Evolutionary conservation across 2,329 filamentous ascomycete species (phyloP).

Genomic region (Metarhizium sp.): DNA sequence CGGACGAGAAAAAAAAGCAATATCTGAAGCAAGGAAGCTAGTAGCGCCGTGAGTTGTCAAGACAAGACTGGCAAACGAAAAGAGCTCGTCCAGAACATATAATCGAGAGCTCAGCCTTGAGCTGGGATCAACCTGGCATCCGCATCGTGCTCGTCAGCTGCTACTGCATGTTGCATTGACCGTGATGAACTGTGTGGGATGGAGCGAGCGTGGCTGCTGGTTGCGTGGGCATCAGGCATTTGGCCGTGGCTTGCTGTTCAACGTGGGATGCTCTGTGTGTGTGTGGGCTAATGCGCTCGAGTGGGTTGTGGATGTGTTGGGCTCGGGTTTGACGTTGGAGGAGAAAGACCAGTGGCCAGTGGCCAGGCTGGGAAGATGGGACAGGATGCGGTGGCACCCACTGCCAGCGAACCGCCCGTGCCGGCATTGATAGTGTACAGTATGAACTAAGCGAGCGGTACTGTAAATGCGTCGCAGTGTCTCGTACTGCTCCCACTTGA

Average conservation of each 20-base stretch:
- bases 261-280: too few relatives aligned
- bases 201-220: not conserved
- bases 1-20: not conserved
- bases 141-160: not conserved
- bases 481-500: too few relatives aligned
- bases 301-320: not conserved
- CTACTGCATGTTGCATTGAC: not conserved
- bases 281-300: not conserved
- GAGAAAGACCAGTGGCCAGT: not conserved
- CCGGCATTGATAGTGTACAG: not conserved
- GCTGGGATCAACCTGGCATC: not conserved
- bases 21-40: not conserved
- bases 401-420: not conserved
- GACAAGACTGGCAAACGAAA: not conserved
- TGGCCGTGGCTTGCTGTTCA: not conserved
- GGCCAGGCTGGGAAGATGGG: not conserved
- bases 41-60: not conserved
- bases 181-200: constrained; percentile 1
- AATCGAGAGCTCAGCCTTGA: not conserved
- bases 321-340: not conserved
- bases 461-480: too few relatives aligned
- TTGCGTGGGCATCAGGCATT: not conserved
- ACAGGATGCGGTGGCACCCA: not conserved
- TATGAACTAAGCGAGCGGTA: not conserved
- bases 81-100: not conserved